Base-by-base conservation (phyloP, 2,329 filamentous ascomycete genomes). In the Phialocephala sp. region DNA sequence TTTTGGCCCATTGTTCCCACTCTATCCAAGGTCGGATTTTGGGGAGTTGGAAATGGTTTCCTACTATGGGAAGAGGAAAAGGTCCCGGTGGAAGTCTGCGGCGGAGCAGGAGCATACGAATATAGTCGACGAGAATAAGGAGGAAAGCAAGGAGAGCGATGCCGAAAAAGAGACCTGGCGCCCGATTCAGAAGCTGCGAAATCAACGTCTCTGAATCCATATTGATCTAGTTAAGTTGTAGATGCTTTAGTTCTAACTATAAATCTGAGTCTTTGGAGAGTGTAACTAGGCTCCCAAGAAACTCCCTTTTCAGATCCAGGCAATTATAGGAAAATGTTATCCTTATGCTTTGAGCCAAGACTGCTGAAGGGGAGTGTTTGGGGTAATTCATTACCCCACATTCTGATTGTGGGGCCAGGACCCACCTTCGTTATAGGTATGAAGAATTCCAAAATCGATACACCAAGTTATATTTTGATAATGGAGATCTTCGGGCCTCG, bases 71-170 rank as follows among this genome's bases (percentile, higher is more conserved):
- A 9, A 58, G 36, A 5, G 59, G 63, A 20, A 65, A 62, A 1
- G 63, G 63, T 22, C 63, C 63, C 4, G 63, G 59, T 15, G 63
- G 59, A n/a, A 66, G 59, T 24, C 22, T 37, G 15, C 56, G 63
- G 2, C 59, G 50, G 9, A 66, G 50, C 15, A 9, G 6, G 24
- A 66, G n/a, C 43, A 66, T 62, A 27, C 55, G 54, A 18, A n/a
- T n/a, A 43, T 66, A 66, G 55, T 54, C 50, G 24, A 35, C 50
- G 1, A 54, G 50, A 12, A 54, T 32, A 12, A 54, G 24, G 24
- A 54, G 24, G 14, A 27, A 35, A 9, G 50, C 8, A 12, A 54
- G 4, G 24, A 54, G 24, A 9, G 32, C 2, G 5, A 18, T 1
- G 24, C 27, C 22, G 22, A 14, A 14, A 24, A 54, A 18, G 22